Evolutionary conservation across 306 rosid genomes (phyloP).

Genomic region (Ochetophila trinervis): DNA sequence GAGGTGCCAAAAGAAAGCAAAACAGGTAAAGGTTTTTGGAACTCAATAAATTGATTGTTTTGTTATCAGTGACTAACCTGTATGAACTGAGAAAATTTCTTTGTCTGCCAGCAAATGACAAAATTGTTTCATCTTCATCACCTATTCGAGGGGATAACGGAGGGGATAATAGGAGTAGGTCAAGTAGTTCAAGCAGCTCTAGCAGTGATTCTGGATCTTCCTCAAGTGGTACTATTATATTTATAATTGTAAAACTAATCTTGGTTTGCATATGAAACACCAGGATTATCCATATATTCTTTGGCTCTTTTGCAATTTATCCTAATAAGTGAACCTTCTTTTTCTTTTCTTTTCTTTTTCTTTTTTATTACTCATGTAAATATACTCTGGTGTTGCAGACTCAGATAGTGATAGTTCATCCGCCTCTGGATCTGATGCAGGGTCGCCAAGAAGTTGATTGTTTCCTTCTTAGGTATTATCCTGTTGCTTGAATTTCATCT

Average conservation of each 20-base stretch:
- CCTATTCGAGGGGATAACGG: slow-evolving; percentile 56
- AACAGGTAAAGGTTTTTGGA: slow-evolving; percentile 45
- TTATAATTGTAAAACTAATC: no score
- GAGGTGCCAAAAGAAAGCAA: slow-evolving; percentile 46
- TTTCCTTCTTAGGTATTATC: slow-evolving; percentile 45
- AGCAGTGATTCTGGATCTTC: slow-evolving; percentile 96
- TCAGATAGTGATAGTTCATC: slow-evolving; percentile 96
- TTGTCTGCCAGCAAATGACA: slow-evolving; percentile 44
- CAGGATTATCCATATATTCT: not conserved
- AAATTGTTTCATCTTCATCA: slow-evolving; percentile 41
- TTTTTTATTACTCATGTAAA: not conserved
- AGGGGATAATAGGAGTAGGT: slow-evolving; percentile 71
- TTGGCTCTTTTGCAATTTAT: slow-evolving; percentile 1
- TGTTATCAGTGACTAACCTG: slow-evolving; percentile 9
- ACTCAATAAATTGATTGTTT: slow-evolving; percentile 8
- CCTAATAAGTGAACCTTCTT: slow-evolving; percentile 17
- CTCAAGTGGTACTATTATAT: slow-evolving; percentile 82
- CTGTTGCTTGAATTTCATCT: slow-evolving; percentile 1
- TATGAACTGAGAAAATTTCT: slow-evolving; percentile 4
- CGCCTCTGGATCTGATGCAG: slow-evolving; percentile 83
- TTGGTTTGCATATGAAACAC: slow-evolving; percentile 2
- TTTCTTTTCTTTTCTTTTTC: slow-evolving; percentile 10
- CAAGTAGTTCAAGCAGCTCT: slow-evolving; percentile 95
- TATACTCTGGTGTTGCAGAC: slow-evolving; percentile 46
- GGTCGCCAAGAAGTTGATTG: slow-evolving; percentile 62